These are phyloP conservation scores for Paramecium caudatum DNA, from an alignment of 73 alveolate species.

Conservation along the genomic window DNA sequence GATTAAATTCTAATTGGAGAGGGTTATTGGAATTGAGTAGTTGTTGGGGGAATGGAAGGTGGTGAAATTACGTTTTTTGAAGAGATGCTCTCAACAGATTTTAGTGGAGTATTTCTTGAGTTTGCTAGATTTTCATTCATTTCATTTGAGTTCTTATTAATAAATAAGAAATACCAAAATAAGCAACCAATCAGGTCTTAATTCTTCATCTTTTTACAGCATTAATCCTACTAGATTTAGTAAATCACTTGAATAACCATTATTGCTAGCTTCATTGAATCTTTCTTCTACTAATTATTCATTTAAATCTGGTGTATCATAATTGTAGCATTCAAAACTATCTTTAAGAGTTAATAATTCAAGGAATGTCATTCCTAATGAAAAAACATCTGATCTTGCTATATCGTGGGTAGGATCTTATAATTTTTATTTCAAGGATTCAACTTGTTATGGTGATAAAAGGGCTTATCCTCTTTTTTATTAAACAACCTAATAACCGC, in stretches of 20 bases:
- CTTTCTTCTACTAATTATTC: neutral
- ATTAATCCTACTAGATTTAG: neutral
- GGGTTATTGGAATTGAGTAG: neutral
- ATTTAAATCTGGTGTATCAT: neutral
- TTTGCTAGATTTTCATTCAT: neutral
- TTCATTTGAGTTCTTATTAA: neutral
- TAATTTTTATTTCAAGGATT: neutral
- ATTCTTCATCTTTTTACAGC: neutral
- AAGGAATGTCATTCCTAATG: conserved; percentile 42
- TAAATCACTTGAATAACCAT: neutral
- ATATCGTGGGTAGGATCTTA: neutral
- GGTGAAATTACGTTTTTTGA: neutral
- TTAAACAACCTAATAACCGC: neutral
- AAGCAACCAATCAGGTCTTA: neutral
- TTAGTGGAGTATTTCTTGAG: neutral
- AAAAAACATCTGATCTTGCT: conserved; percentile 1
- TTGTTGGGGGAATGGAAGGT: neutral
- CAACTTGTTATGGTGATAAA: neutral
- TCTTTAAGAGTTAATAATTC: conserved; percentile 4
- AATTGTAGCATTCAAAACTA: conserved; percentile 22
- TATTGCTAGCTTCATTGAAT: neutral
- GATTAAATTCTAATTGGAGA: conserved; percentile 25
- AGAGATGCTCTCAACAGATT: neutral
- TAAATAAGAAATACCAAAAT: neutral
- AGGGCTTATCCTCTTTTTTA: conserved; percentile 7